phyloP scores from a whole-genome alignment of 2,329 filamentous ascomycete genomes.

The Neofusicoccum cordaticola region DNA sequence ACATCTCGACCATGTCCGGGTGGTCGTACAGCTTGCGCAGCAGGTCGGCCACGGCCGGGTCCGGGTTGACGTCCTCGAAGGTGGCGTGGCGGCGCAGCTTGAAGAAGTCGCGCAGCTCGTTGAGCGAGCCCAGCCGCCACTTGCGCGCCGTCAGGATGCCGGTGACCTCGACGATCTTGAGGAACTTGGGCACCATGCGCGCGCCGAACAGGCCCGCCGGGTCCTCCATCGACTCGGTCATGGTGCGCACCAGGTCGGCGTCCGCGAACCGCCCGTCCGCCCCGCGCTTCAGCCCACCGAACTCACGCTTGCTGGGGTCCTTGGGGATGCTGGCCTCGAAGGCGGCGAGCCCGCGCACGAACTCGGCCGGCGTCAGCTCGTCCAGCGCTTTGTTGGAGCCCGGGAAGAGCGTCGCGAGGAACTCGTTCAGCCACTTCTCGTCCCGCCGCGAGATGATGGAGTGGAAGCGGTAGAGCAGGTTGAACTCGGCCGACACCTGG shows the following conservation, averaged over 20 bases:
- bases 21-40: slow-evolving; percentile 61
- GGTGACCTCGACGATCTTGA: slow-evolving; percentile 61
- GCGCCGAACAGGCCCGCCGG: slow-evolving; percentile 56
- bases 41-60: slow-evolving; percentile 54
- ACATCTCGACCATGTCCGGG: slow-evolving; percentile 66
- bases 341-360: slow-evolving; percentile 24
- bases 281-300: slow-evolving; percentile 32
- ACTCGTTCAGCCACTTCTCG: slow-evolving; percentile 45
- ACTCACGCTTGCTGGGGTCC: slow-evolving; percentile 31
- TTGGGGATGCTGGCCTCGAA: slow-evolving; percentile 22
- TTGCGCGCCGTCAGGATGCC: slow-evolving; percentile 61
- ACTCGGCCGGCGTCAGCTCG: slow-evolving; percentile 23
- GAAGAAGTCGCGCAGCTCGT: slow-evolving; percentile 65
- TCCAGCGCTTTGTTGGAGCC: slow-evolving; percentile 19
- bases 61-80: slow-evolving; percentile 59
- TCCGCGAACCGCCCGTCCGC: slow-evolving; percentile 55
- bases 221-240: slow-evolving; percentile 60
- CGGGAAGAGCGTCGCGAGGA: slow-evolving; percentile 34
- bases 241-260: slow-evolving; percentile 55
- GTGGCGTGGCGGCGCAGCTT: slow-evolving; percentile 55
- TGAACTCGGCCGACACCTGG: slow-evolving; percentile 53
- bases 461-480: slow-evolving; percentile 54
- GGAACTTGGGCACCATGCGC: slow-evolving; percentile 56
- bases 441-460: slow-evolving; percentile 44
- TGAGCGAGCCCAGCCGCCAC: slow-evolving; percentile 61